Conservation (phyloP, 805 yeast genomes). For the Phaffomyces opuntiae region DNA sequence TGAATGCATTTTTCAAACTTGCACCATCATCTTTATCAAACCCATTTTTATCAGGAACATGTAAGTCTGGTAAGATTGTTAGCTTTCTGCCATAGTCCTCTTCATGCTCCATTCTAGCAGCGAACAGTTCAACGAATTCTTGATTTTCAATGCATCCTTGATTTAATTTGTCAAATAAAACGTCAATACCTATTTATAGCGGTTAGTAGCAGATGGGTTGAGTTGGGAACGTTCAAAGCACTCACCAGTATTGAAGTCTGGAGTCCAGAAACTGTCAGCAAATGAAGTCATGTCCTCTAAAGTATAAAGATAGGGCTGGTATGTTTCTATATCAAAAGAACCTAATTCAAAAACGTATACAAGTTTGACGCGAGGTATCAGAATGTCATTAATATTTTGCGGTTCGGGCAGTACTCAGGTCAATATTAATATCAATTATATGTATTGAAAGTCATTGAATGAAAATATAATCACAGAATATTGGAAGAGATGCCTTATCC, state of each 20-base stretch:
- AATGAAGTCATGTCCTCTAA: conserved; percentile 40
- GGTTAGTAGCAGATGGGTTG: background rate
- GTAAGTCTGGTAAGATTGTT: conserved; percentile 29
- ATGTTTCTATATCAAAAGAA: no score
- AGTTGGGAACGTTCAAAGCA: background rate
- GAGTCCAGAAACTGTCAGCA: conserved; percentile 74
- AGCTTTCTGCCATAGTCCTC: conserved; percentile 54
- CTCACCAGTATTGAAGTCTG: conserved; percentile 49
- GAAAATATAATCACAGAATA: background rate
- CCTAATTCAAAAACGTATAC: background rate
- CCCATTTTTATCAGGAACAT: conserved; percentile 33
- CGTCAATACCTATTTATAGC: conserved; percentile 33
- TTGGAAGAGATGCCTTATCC: conserved; percentile 34
- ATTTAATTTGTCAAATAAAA: conserved; percentile 44
- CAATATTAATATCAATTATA: no score
- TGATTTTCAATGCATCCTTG: conserved; percentile 67
- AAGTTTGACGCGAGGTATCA: background rate
- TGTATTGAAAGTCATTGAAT: background rate
- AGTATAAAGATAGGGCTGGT: no score
- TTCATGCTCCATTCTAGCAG: conserved; percentile 68
- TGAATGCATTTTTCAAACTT: conserved; percentile 55
- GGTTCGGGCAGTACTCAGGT: no score
- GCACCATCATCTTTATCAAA: conserved; percentile 56
- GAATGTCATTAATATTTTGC: no score
- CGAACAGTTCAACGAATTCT: conserved; percentile 58